Conservation (phyloP, 2,329 filamentous ascomycete species). For the Pyrenochaeta sp. region DNA sequence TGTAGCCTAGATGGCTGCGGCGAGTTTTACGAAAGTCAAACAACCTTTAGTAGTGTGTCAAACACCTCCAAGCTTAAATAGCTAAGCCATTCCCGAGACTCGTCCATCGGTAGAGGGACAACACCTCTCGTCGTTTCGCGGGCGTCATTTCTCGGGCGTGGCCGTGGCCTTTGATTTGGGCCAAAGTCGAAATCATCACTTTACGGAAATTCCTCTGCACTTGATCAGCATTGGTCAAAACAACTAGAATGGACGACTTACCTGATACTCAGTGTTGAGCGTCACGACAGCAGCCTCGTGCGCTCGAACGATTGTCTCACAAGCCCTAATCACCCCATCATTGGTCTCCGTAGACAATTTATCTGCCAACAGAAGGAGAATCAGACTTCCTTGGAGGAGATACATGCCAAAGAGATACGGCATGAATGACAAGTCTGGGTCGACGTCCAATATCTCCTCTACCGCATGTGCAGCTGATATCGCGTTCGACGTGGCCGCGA, state of each 20-base stretch:
- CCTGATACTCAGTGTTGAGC: conserved; percentile 94
- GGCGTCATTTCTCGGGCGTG: conserved; percentile 49
- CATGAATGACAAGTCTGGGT: conserved; percentile 93
- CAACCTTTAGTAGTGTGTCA: not conserved
- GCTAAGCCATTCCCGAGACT: conserved; percentile 52
- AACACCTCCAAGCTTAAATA: conserved; percentile 24
- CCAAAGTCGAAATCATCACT: conserved; percentile 56
- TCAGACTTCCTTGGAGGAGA: conserved; percentile 85
- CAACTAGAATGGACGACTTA: conserved; percentile 42
- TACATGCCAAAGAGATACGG: conserved; percentile 97
- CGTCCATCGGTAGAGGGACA: conserved; percentile 65
- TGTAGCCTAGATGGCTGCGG: not conserved
- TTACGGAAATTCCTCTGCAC: conserved; percentile 63
- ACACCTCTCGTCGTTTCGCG: conserved; percentile 55
- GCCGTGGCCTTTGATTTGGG: conserved; percentile 49
- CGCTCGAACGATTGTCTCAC: conserved; percentile 90
- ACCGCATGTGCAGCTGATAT: conserved; percentile 90
- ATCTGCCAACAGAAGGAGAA: conserved; percentile 86
- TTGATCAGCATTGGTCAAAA: conserved; percentile 7
- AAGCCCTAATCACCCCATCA: conserved; percentile 83
- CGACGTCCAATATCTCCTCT: conserved; percentile 84
- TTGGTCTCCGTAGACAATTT: conserved; percentile 86
- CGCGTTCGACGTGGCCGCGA: conserved; percentile 85
- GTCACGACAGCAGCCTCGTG: conserved; percentile 96
- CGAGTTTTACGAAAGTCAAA: not conserved